Percentiles rank a stretch among this genome's conserved stretches.
These are phyloP conservation scores for Arabidopsis hybrid DNA, from an alignment of 441 rosid species.

Conservation along the genomic window DNA sequence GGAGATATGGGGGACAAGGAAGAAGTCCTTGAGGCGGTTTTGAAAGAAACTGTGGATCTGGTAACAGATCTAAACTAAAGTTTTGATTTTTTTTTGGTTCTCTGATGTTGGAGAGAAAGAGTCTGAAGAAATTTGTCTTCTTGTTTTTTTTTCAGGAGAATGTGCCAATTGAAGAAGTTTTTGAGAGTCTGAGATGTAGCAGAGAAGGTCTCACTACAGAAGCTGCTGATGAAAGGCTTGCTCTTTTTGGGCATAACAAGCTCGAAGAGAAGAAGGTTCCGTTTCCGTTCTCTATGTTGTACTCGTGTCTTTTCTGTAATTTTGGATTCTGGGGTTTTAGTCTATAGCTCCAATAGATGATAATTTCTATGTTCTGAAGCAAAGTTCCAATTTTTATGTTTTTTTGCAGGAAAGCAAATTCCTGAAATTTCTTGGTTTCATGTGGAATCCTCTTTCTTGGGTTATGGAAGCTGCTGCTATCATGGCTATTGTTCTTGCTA, in stretches of 20 bases:
- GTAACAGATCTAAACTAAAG: slow-evolving; percentile 72
- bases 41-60: slow-evolving; percentile 96
- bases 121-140: slow-evolving; percentile 8
- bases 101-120: slow-evolving; percentile 12
- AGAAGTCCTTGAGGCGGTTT: slow-evolving; percentile 83
- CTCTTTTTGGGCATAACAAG: slow-evolving; percentile 92
- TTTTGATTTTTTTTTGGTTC: slow-evolving; percentile 35
- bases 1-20: slow-evolving; percentile 66
- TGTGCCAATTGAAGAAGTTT: slow-evolving; percentile 90
- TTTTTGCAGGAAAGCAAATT: slow-evolving; percentile 83
- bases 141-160: slow-evolving; percentile 69
- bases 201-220: slow-evolving; percentile 71
- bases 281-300: slow-evolving; percentile 2
- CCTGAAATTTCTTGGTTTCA: slow-evolving; percentile 85
- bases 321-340: slow-evolving; percentile 18
- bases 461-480: slow-evolving; percentile 99
- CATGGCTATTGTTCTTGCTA: slow-evolving; percentile 98
- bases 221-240: slow-evolving; percentile 84
- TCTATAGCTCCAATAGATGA: not conserved
- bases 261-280: slow-evolving; percentile 90
- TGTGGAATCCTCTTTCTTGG: slow-evolving; percentile 99
- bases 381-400: not conserved
- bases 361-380: slow-evolving; percentile 23
- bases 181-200: slow-evolving; percentile 93
- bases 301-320: not conserved